phyloP scores from a whole-genome alignment of 148 eudicot species.

The Rheum nobile region DNA sequence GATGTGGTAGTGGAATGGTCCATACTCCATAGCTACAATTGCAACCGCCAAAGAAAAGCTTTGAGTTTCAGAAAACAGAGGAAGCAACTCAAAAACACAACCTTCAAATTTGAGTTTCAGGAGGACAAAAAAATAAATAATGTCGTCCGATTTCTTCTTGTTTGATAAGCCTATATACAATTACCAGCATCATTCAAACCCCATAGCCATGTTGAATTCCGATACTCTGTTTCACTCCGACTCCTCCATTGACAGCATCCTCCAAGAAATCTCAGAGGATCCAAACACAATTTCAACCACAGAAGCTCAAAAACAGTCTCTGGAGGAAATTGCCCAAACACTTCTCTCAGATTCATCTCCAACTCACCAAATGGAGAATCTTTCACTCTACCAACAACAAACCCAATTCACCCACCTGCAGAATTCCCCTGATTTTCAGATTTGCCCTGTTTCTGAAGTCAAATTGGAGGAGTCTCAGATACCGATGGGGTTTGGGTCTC shows the following conservation, averaged over 20 bases:
- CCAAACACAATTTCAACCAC: constrained; percentile 15
- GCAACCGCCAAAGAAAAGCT: no score
- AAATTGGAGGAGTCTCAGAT: constrained; percentile 47
- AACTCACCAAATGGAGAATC: constrained; percentile 36
- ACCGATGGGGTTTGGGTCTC: constrained; percentile 23
- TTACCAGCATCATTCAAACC: not conserved
- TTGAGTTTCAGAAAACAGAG: no score
- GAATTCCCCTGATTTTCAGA: constrained; percentile 16
- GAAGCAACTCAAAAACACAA: no score
- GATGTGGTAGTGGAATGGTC: not conserved
- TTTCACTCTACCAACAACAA: constrained; percentile 35
- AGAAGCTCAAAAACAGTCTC: constrained; percentile 10
- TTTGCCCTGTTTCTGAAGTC: constrained; percentile 29
- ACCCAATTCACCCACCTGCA: constrained; percentile 23
- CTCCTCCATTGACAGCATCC: constrained; percentile 33
- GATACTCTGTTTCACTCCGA: constrained; percentile 22
- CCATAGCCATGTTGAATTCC: constrained; percentile 12
- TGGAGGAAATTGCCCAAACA: constrained; percentile 38
- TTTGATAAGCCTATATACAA: constrained; percentile 28
- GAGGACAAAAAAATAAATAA: constrained; percentile 4
- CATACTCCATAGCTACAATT: no score
- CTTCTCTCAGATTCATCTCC: constrained; percentile 58
- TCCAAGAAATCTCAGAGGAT: constrained; percentile 34
- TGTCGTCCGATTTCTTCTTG: constrained; percentile 64
- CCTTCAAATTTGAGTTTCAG: not conserved